phyloP scores from a whole-genome alignment of 331 rosid species.

The Dryas integrifolia region DNA sequence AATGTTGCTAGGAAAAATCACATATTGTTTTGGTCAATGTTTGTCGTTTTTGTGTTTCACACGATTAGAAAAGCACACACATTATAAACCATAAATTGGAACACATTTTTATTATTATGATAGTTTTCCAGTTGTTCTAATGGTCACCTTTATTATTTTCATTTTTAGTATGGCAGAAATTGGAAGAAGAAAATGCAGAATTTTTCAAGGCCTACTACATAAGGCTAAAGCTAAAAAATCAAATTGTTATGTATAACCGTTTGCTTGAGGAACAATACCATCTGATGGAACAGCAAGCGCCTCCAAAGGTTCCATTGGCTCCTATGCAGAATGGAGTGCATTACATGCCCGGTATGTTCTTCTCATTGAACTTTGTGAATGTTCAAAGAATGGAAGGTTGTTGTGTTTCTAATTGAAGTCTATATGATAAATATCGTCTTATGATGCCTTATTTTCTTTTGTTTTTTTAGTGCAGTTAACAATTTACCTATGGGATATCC shows the following conservation, averaged over 20 bases:
- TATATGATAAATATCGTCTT: neutral
- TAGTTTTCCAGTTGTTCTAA: neutral
- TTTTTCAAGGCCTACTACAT: conserved; percentile 17
- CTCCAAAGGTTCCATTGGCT: conserved; percentile 1
- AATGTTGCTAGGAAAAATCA: neutral
- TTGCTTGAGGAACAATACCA: conserved; percentile 23
- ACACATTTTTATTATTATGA: neutral
- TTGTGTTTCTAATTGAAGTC: neutral
- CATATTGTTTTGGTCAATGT: neutral
- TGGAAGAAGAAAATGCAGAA: conserved; percentile 23
- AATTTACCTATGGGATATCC: conserved; percentile 2
- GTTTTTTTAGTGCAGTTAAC: conserved; percentile 1
- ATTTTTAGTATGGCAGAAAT: conserved; percentile 16
- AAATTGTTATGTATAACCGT: conserved; percentile 1
- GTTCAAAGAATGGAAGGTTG: neutral
- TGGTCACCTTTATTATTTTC: neutral
- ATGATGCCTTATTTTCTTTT: neutral
- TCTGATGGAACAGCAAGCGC: conserved; percentile 10
- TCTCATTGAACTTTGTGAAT: neutral
- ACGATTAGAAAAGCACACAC: neutral
- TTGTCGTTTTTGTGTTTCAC: neutral
- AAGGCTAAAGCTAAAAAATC: conserved; percentile 11
- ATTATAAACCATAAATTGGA: neutral
- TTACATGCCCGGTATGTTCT: conserved; percentile 10
- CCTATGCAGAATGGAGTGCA: conserved; percentile 1